Percentiles rank a stretch among this genome's conserved stretches.
Conservation (phyloP, 2,329 filamentous ascomycete species). For the Amphichorda felina region DNA sequence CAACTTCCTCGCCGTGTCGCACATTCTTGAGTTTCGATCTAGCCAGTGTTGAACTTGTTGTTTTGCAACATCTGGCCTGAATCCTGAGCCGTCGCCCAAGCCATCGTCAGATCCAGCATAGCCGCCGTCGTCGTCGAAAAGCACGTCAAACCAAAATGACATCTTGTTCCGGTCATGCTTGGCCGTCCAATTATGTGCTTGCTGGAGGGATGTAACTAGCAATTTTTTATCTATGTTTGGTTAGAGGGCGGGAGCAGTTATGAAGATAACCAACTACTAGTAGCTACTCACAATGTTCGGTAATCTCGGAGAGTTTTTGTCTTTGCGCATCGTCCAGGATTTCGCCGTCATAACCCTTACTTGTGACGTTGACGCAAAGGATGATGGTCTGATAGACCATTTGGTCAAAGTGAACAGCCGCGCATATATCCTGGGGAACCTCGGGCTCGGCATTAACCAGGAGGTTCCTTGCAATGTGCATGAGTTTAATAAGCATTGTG, state of each 20-base stretch:
- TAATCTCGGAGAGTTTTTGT: conserved; percentile 48
- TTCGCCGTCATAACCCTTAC: conserved; percentile 55
- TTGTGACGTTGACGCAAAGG: conserved; percentile 54
- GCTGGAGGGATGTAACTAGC: conserved; percentile 52
- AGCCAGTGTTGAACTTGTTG: conserved; percentile 52
- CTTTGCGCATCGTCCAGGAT: conserved; percentile 46
- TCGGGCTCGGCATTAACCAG: conserved; percentile 53
- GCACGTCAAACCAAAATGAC: conserved; percentile 55
- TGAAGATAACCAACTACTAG: not conserved
- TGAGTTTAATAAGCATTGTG: conserved; percentile 51
- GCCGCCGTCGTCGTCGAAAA: conserved; percentile 46
- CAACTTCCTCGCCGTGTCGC: conserved; percentile 39
- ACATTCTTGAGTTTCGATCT: conserved; percentile 47
- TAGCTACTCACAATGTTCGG: conserved; percentile 44
- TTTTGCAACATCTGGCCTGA: conserved; percentile 45
- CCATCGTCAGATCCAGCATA: conserved; percentile 37
- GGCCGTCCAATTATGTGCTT: conserved; percentile 58
- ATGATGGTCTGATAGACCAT: conserved; percentile 56
- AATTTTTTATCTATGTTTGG: conserved; percentile 49
- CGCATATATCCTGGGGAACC: conserved; percentile 54
- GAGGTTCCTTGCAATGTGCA: conserved; percentile 55
- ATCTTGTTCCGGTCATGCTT: conserved; percentile 60
- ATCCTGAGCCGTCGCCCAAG: conserved; percentile 37
- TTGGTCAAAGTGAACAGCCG: conserved; percentile 52
- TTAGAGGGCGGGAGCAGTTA: not conserved